phyloP scores from a whole-genome alignment of 805 yeast genomes.

The Wickerhamomyces queroliae region DNA sequence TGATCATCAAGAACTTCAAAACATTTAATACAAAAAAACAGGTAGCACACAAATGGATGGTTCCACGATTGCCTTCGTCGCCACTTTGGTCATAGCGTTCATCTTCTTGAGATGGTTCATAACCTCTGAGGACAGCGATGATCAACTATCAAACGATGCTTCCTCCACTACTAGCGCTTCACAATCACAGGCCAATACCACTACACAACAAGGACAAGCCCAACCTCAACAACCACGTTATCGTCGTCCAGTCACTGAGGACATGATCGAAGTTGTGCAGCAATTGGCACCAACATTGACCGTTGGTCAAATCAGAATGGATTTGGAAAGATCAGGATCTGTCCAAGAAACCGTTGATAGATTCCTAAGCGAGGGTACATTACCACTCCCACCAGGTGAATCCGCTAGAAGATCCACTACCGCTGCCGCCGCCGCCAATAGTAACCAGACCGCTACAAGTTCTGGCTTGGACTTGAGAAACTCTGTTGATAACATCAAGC shows the following conservation, averaged over 20 bases:
- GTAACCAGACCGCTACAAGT: too few species aligned
- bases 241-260: constrained; percentile 48
- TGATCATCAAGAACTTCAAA: too few species aligned
- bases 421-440: constrained; percentile 8
- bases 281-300: constrained; percentile 74
- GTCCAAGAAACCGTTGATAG: constrained; percentile 78
- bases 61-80: constrained; percentile 47
- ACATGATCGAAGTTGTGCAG: constrained; percentile 83
- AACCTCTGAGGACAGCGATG: constrained; percentile 39
- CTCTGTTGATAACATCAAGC: constrained; percentile 16
- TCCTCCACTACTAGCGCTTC: constrained; percentile 3
- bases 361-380: constrained; percentile 52
- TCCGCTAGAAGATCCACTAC: constrained; percentile 10
- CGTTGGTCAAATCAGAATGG: constrained; percentile 64
- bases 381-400: constrained; percentile 50
- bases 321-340: constrained; percentile 70
- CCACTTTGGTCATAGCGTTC: constrained; percentile 45
- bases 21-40: too few species aligned
- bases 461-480: constrained; percentile 14
- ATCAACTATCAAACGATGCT: constrained; percentile 1
- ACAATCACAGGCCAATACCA: constrained; percentile 2
- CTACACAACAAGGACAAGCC: constrained; percentile 1
- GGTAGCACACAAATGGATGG: constrained; percentile 44
- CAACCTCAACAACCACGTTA: constrained; percentile 9
- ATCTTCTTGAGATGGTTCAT: constrained; percentile 63